phyloP scores from a whole-genome alignment of 2,329 filamentous ascomycete genomes.

The Ceratocystis papillata region DNA sequence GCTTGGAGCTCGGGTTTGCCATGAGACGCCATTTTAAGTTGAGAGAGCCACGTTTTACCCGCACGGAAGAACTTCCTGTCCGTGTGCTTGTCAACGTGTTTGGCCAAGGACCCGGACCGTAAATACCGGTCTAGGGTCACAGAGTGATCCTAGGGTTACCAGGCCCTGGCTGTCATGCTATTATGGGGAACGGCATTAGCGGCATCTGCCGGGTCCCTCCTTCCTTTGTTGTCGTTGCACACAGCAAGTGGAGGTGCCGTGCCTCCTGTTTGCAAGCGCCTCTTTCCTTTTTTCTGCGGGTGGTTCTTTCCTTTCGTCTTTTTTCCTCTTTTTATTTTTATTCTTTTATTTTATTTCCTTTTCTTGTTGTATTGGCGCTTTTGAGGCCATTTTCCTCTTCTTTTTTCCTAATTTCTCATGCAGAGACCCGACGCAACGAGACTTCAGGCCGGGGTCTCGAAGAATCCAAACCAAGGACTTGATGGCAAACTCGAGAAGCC shows the following conservation, averaged over 20 bases:
- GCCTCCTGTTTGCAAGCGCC: neutral
- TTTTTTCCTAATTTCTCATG: neutral
- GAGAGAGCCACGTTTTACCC: slow-evolving; percentile 5
- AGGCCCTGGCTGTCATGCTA: neutral
- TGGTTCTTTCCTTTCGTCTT: neutral
- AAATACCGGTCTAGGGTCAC: neutral
- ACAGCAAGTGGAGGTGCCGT: neutral
- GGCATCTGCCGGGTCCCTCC: neutral
- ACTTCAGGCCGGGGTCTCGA: neutral
- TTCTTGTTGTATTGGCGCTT: neutral
- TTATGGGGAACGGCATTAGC: neutral
- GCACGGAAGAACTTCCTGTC: neutral
- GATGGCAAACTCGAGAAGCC: neutral
- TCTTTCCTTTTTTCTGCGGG: neutral
- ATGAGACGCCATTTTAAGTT: neutral
- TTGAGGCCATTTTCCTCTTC: no score
- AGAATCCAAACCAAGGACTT: neutral
- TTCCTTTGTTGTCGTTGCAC: neutral
- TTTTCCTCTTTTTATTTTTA: neutral
- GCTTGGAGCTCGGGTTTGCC: neutral
- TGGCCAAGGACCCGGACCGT: neutral
- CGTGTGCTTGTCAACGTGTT: neutral
- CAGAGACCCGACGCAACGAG: neutral
- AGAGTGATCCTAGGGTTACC: neutral
- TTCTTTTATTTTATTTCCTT: neutral